phyloP scores from a whole-genome alignment of 208 protist genomes.

The Acanthamoeba divionensis region DNA sequence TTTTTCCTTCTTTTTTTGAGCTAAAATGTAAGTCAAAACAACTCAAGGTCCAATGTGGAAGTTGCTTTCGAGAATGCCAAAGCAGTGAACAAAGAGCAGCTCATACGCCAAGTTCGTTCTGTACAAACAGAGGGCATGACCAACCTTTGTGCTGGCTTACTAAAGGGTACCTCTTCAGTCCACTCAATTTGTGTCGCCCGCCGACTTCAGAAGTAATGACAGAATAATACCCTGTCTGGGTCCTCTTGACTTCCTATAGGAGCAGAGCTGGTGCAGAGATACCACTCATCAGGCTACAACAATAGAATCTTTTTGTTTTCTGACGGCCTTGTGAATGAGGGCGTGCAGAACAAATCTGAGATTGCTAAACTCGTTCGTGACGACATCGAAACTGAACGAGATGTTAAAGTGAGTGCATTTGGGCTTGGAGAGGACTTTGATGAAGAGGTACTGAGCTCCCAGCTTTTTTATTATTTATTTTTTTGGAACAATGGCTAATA shows the following conservation, averaged over 20 bases:
- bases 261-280: background rate
- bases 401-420: conserved; percentile 45
- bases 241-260: background rate
- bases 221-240: no score
- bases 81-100: background rate
- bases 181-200: no score
- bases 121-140: background rate
- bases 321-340: conserved; percentile 42
- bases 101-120: background rate
- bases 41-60: background rate
- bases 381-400: conserved; percentile 5
- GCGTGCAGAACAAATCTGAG: background rate
- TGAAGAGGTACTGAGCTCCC: no score
- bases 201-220: no score
- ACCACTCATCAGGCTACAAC: background rate
- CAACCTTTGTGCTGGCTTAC: background rate
- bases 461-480: no score
- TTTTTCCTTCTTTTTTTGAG: no score
- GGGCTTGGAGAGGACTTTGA: conserved; percentile 38
- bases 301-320: conserved; percentile 50
- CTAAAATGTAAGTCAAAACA: no score
- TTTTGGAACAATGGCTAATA: no score
- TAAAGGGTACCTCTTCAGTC: no score
- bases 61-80: background rate
- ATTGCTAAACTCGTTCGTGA: background rate